Evolutionary conservation across 2,329 filamentous ascomycete species (phyloP), one percentile per base, ranked within the genome.

Genomic region (Pseudophaeomoniella oleicola): DNA sequence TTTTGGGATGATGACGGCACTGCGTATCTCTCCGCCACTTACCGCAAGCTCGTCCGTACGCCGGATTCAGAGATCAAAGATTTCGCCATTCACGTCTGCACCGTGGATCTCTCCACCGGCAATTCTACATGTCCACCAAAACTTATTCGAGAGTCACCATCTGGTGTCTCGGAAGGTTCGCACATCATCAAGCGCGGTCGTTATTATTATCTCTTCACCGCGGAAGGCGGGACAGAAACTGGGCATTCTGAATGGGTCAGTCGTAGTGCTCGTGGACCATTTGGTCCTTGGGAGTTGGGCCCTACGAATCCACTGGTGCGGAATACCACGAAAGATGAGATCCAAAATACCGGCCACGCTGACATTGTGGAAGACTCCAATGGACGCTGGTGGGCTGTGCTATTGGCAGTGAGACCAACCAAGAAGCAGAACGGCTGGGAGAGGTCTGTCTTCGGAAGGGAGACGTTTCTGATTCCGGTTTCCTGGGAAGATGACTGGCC

Each of bases 401-500:
- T 67, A 22, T 50, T 70, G 3, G 65, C 59, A 0, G 62, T 67
- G 12, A 51, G 65, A 16, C n/a, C n/a, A n/a, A n/a, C n/a, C n/a
- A n/a, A n/a, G n/a, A n/a, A n/a, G n/a, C n/a, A n/a, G n/a, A 44
- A 42, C 4, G 46, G 42, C 2, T 38, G 32, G 12, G 62, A 54
- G 48, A 41, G 60, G 16, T 54, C 62, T 9, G 59, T 64, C 10
- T 53, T 68, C 37, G 63, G 63, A 58, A 40, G 66, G 1, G 68
- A 72, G 44, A 64, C 66, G 0, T 69, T 71, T 37, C 46, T 73
- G 1, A 59, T 67, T 10, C 59, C 59, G 1, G 56, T 71, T 0
- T 54, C 62, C 4, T 72, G 67, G 68, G 48, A 58, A 5, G 51
- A 70, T 30, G 62, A 64, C 40, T 71, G 67, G 67, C 68, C 67